Evolutionary conservation across 2,329 filamentous ascomycete species (phyloP), one percentile per base, ranked within the genome.

Genomic region (Pseudocercospora pini-densiflorae): DNA sequence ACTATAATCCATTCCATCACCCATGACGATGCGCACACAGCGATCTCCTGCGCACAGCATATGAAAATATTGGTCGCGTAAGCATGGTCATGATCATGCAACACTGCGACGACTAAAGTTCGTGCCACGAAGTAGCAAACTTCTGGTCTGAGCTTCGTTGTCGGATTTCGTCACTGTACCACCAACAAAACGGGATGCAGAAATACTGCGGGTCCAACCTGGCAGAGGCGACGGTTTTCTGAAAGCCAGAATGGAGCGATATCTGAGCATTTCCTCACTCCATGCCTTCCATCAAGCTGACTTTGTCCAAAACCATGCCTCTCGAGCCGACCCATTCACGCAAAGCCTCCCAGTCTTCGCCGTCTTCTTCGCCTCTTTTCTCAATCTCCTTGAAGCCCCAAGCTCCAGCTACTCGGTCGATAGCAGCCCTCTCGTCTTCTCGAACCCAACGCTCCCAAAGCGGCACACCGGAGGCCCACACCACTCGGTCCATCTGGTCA

Each of bases 221-320:
- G 33, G 1, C 10, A 5, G 31, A 33, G 3, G 5, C 14, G 3
- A 6, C 2, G 36, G 5, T 2, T 40, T 1, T 19, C 40, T 43
- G 40, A 14, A 6, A 43, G 16, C 16, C 40, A 43, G 40, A 1
- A 43, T 43, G 40, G 5, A 43, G 5, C 40, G 40, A 43, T 5
- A 5, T 43, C 8, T 8, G 36, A 5, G 36, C 16, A 40, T 3
- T 2, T 54, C 9, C 7, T 54, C 51, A 91, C 75, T 92, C 86
- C 93, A 97, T 97, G 19, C 94, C 95, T 71, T 93, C 90, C 92
- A 98, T 94, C 74, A 97, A 85, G 77, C 94, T 92, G 16, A 93
- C 90, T 71, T 90, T 89, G 79, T 99, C 95, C 61, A 99, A 82
- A 71, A 97, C 86, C 94, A 98, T 97, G 29, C 92, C 91, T 76